Conservation (phyloP, 2,329 filamentous ascomycete species). For the Lasiodiplodia theobromae region DNA sequence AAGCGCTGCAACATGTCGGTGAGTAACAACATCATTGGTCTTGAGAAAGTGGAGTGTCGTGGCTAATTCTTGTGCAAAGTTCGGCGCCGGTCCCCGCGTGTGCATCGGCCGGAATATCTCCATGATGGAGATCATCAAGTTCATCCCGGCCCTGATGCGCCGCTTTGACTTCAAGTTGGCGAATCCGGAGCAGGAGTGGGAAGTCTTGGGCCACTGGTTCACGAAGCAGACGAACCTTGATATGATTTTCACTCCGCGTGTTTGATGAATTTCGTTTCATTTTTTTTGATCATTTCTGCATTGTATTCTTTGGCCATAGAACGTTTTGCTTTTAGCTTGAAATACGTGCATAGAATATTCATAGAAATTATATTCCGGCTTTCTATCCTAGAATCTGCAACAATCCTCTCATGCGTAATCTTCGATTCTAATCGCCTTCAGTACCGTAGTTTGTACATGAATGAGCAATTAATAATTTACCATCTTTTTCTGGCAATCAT, state of each 20-base stretch:
- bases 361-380: too few species aligned
- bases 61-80: conserved; percentile 24
- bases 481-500: too few species aligned
- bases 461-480: too few species aligned
- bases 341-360: too few species aligned
- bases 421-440: too few species aligned
- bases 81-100: conserved; percentile 35
- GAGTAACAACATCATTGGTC: background rate
- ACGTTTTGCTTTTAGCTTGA: too few species aligned
- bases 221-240: conserved; percentile 10
- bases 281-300: too few species aligned
- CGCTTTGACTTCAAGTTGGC: conserved; percentile 34
- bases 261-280: too few species aligned
- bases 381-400: too few species aligned
- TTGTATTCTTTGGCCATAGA: too few species aligned
- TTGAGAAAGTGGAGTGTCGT: background rate
- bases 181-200: conserved; percentile 21
- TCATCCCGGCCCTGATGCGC: conserved; percentile 36
- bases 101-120: conserved; percentile 40
- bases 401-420: too few species aligned
- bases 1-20: conserved; percentile 12
- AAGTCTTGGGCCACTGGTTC: conserved; percentile 8
- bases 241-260: background rate
- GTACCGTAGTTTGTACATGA: too few species aligned
- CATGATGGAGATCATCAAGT: conserved; percentile 36